phyloP scores from a whole-genome alignment of 345 rosid species.

The Gossypium raimondii region DNA sequence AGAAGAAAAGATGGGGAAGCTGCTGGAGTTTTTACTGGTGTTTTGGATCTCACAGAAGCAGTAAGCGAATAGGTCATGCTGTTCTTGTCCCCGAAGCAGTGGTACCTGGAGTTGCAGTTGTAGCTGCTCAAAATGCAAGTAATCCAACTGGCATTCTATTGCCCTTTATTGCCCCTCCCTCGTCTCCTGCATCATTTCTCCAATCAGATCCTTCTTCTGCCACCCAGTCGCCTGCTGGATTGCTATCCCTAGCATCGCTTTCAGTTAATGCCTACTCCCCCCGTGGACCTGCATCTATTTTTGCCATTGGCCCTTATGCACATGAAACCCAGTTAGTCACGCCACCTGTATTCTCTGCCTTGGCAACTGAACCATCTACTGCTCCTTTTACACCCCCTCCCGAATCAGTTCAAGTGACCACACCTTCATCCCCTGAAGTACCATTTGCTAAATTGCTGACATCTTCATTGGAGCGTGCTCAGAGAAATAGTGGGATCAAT shows the following conservation, averaged over 20 bases:
- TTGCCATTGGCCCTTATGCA: constrained; percentile 82
- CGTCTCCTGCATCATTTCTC: constrained; percentile 87
- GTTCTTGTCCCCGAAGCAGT: constrained; percentile 67
- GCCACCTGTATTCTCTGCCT: constrained; percentile 89
- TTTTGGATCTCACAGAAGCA: constrained; percentile 67
- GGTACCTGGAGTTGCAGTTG: constrained; percentile 34
- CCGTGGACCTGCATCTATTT: constrained; percentile 65
- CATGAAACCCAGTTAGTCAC: constrained; percentile 92
- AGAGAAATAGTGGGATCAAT: constrained; percentile 50
- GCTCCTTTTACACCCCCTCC: constrained; percentile 92
- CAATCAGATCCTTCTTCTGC: constrained; percentile 79
- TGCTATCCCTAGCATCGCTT: constrained; percentile 47
- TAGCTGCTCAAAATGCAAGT: constrained; percentile 37
- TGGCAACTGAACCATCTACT: constrained; percentile 84
- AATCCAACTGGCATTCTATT: constrained; percentile 42
- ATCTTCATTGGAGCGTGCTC: constrained; percentile 76
- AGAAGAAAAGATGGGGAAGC: constrained; percentile 90
- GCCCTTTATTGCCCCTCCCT: constrained; percentile 89
- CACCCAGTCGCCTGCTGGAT: constrained; percentile 69
- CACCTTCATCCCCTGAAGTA: constrained; percentile 94
- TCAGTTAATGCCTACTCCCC: constrained; percentile 55
- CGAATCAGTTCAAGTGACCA: constrained; percentile 67
- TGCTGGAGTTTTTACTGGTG: constrained; percentile 77
- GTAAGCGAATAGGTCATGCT: constrained; percentile 80
- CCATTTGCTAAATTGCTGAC: constrained; percentile 89